Conservation (phyloP, 345 rosid genomes). For the Syzygium aromaticum region DNA sequence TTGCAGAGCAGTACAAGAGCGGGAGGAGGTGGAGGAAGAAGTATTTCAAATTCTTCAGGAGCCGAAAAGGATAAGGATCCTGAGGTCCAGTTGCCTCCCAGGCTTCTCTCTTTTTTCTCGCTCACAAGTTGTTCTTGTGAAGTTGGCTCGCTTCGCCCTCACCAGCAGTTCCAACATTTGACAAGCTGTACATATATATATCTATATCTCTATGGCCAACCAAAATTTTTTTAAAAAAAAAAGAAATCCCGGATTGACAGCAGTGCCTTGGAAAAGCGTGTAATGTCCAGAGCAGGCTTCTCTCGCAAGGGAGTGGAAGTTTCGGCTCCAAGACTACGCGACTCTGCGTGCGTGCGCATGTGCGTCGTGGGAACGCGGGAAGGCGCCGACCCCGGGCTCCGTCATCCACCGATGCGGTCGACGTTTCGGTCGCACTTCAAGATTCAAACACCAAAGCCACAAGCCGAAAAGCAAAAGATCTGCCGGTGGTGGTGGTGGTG, state of each 20-base stretch:
- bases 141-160: not conserved
- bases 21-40: not conserved
- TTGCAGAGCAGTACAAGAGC: not conserved
- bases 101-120: not conserved
- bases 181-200: not conserved
- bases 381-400: not conserved
- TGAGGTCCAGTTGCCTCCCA: not conserved
- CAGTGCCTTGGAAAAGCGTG: not conserved
- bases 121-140: not conserved
- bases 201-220: not conserved
- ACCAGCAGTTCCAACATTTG: not conserved
- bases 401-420: not conserved
- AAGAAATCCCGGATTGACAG: not conserved
- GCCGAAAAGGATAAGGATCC: not conserved
- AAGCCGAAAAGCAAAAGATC: not conserved
- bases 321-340: not conserved
- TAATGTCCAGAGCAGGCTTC: not conserved
- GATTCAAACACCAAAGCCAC: not conserved
- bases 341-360: not conserved
- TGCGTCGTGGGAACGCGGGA: not conserved
- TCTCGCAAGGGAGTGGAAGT: not conserved
- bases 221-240: not conserved
- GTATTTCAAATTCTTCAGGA: not conserved
- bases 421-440: not conserved
- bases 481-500: not conserved